phyloP scores from a whole-genome alignment of 805 yeast species.

The Candida gorgasii region DNA sequence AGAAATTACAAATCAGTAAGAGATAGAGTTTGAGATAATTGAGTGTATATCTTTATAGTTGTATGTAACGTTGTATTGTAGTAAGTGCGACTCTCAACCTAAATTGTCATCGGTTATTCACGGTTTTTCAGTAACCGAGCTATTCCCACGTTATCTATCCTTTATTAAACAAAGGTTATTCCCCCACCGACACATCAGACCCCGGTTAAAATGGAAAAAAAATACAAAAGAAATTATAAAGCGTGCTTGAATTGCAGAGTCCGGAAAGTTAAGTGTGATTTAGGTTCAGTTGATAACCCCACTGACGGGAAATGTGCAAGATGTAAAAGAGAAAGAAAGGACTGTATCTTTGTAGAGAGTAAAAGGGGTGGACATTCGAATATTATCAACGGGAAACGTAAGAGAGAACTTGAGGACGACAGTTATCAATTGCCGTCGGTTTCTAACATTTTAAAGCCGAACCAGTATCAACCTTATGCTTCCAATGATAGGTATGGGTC shows the following conservation, averaged over 20 bases:
- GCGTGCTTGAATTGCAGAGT: conserved; percentile 87
- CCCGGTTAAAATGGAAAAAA: conserved; percentile 14
- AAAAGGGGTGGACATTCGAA: conserved; percentile 31
- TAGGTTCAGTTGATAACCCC: conserved; percentile 75
- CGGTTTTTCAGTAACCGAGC: conserved; percentile 10
- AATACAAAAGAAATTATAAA: conserved; percentile 65
- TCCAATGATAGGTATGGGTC: neutral
- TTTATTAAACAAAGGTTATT: neutral
- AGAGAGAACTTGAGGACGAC: conserved; percentile 30
- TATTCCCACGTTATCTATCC: neutral
- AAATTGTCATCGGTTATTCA: conserved; percentile 10
- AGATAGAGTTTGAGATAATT: conserved; percentile 14
- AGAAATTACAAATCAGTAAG: conserved; percentile 48
- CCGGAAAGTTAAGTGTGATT: conserved; percentile 82
- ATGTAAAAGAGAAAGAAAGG: conserved; percentile 78
- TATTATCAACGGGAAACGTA: conserved; percentile 47
- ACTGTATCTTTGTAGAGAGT: conserved; percentile 64
- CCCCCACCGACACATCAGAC: too few species aligned
- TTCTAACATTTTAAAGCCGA: conserved; percentile 16
- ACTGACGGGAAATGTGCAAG: conserved; percentile 81
- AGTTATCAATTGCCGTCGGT: conserved; percentile 15
- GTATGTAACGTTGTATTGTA: conserved; percentile 6
- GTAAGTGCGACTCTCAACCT: neutral
- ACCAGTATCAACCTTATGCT: neutral
- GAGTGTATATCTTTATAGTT: neutral